Evolutionary conservation across 768 basidiomycete genomes (phyloP).

Genomic region (Auricularia sp.): DNA sequence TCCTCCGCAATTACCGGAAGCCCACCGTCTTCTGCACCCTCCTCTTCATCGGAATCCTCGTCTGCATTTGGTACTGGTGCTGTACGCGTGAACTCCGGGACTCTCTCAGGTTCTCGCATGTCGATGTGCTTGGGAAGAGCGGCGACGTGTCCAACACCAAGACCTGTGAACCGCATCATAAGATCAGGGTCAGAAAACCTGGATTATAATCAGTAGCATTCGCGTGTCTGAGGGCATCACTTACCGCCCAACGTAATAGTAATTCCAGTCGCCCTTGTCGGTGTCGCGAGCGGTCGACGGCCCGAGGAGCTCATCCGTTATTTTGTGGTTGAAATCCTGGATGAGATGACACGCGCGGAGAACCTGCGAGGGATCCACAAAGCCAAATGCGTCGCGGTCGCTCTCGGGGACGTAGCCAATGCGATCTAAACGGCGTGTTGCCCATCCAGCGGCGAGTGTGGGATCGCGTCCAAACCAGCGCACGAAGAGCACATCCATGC

Average conservation of each 20-base stretch:
- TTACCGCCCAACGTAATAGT: constrained; percentile 31
- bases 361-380: constrained; percentile 34
- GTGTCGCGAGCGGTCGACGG: constrained; percentile 1
- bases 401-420: constrained; percentile 29
- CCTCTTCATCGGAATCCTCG: no score
- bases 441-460: constrained; percentile 19
- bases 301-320: constrained; percentile 10
- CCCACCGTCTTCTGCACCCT: no score
- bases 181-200: constrained; percentile 34
- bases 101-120: no score
- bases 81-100: no score
- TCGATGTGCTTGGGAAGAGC: no score
- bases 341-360: constrained; percentile 33
- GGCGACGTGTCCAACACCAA: constrained; percentile 22
- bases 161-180: constrained; percentile 24
- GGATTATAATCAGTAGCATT: no score
- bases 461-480: constrained; percentile 27
- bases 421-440: constrained; percentile 21
- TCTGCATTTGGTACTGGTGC: no score
- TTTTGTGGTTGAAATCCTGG: constrained; percentile 26
- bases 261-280: constrained; percentile 23
- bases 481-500: constrained; percentile 35
- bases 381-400: constrained; percentile 29
- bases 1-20: no score
- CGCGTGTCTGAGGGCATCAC: background rate